phyloP scores from a whole-genome alignment of 495 filamentous ascomycete genomes.

The Xylaria sp. region DNA sequence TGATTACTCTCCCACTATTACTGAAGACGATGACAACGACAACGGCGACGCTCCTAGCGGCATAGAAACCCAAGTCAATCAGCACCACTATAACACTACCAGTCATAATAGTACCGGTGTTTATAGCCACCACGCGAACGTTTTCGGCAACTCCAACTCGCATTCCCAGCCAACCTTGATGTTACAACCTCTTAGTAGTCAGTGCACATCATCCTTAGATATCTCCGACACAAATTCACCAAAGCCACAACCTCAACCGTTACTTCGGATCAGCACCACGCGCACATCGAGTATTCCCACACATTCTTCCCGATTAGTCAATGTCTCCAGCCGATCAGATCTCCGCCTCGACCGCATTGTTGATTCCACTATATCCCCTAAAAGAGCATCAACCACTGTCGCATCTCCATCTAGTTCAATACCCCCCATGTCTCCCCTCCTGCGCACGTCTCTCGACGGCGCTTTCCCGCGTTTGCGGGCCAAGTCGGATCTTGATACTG shows the following conservation, averaged over 20 bases:
- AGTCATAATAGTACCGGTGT: slow-evolving; percentile 23
- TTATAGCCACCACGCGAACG: slow-evolving; percentile 16
- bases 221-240: slow-evolving; percentile 44
- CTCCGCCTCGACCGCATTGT: slow-evolving; percentile 42
- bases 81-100: slow-evolving; percentile 22
- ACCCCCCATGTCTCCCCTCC: slow-evolving; percentile 53
- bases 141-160: slow-evolving; percentile 33
- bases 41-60: slow-evolving; percentile 30
- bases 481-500: slow-evolving; percentile 57
- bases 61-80: slow-evolving; percentile 24
- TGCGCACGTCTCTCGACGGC: slow-evolving; percentile 59
- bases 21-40: slow-evolving; percentile 58
- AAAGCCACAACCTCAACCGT: slow-evolving; percentile 37
- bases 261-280: slow-evolving; percentile 53
- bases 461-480: slow-evolving; percentile 60
- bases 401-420: slow-evolving; percentile 38
- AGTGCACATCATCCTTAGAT: slow-evolving; percentile 48
- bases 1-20: slow-evolving; percentile 55
- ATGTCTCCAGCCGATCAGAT: slow-evolving; percentile 52
- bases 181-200: slow-evolving; percentile 45
- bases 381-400: slow-evolving; percentile 27
- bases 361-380: slow-evolving; percentile 42
- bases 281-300: slow-evolving; percentile 40
- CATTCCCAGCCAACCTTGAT: slow-evolving; percentile 37
- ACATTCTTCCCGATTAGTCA: slow-evolving; percentile 47